phyloP scores from a whole-genome alignment of 2,329 filamentous ascomycete genomes.

The Alternaria sp. region DNA sequence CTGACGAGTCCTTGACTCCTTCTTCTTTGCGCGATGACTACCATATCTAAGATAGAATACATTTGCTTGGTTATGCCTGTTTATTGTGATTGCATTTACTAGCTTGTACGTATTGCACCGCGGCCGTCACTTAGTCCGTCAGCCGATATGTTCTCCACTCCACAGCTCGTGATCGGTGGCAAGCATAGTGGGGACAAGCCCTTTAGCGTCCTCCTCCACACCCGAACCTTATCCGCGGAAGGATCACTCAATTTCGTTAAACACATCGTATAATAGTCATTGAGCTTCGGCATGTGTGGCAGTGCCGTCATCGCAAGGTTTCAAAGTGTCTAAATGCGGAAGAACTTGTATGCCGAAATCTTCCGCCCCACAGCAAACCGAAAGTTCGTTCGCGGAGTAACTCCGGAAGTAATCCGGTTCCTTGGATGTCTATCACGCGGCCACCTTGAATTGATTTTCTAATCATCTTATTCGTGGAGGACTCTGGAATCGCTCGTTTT shows the following conservation, averaged over 20 bases:
- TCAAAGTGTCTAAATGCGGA: constrained; percentile 8
- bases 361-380: background rate
- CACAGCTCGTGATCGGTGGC: background rate
- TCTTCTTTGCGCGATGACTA: background rate
- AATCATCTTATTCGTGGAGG: background rate
- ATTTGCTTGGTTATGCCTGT: background rate
- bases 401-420: constrained; percentile 1
- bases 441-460: background rate
- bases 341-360: constrained; percentile 9
- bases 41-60: background rate
- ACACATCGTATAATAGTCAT: background rate
- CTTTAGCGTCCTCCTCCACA: constrained; percentile 4
- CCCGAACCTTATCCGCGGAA: constrained; percentile 2
- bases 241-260: constrained; percentile 2
- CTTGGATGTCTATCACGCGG: background rate
- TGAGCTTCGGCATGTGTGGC: background rate
- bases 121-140: background rate
- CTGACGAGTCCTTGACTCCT: background rate
- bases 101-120: background rate
- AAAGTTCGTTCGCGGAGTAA: background rate
- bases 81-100: background rate
- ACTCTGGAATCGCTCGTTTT: background rate
- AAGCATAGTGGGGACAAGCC: background rate
- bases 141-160: background rate
- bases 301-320: background rate